A percentile compares a stretch with the other conserved stretches of the same genome.
phyloP scores from a whole-genome alignment of 805 yeast species.

The Ogataea polymorpha region DNA sequence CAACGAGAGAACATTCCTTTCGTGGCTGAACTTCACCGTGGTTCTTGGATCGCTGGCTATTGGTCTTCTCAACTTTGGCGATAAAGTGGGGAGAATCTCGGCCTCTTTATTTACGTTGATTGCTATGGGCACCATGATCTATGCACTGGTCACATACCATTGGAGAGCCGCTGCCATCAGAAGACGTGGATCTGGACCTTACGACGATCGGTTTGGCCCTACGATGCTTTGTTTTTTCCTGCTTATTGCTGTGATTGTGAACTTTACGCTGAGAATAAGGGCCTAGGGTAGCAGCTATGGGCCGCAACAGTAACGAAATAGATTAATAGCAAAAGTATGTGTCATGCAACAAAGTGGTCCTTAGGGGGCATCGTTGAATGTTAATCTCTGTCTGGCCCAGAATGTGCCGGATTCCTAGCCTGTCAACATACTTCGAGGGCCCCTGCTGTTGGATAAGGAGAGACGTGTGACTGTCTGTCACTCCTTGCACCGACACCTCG shows the following conservation, averaged over 20 bases:
- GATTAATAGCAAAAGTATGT: not conserved
- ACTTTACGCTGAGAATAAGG: conserved; percentile 79
- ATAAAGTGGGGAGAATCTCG: conserved; percentile 83
- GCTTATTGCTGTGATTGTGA: conserved; percentile 88
- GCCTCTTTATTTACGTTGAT: conserved; percentile 94
- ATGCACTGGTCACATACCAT: conserved; percentile 93
- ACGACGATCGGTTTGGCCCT: conserved; percentile 98
- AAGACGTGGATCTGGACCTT: conserved; percentile 98
- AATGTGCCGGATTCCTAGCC: not conserved
- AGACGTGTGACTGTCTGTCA: conserved; percentile 3
- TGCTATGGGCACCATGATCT: conserved; percentile 97
- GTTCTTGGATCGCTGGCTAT: conserved; percentile 95
- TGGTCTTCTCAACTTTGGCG: conserved; percentile 95
- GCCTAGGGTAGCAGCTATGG: conserved; percentile 33
- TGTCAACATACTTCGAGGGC: not conserved
- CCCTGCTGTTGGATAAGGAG: not conserved
- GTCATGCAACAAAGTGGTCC: too few species aligned
- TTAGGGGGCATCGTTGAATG: too few species aligned
- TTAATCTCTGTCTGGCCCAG: not conserved
- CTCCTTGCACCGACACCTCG: conserved; percentile 10
- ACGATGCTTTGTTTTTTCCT: conserved; percentile 94
- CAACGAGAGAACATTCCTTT: conserved; percentile 95
- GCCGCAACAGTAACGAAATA: conserved; percentile 2
- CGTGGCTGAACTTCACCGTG: conserved; percentile 99
- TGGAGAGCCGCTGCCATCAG: conserved; percentile 99